Conservation (phyloP, 345 rosid genomes). For the Euclidium syriacum region DNA sequence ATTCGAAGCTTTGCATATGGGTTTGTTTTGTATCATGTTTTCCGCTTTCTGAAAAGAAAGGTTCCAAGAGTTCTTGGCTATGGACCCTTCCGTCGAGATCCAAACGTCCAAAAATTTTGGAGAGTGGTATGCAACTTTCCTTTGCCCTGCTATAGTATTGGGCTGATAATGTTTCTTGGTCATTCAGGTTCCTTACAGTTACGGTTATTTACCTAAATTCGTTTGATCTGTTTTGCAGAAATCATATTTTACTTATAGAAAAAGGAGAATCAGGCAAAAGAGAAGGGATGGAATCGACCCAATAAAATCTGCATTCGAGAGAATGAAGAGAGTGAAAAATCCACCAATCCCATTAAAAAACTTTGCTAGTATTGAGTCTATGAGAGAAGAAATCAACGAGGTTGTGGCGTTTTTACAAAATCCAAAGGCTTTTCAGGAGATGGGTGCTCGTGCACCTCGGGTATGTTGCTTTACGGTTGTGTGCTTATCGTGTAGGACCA, state of each 20-base stretch:
- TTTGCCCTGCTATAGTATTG: constrained; percentile 6
- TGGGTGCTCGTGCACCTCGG: constrained; percentile 95
- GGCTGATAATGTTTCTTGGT: constrained; percentile 9
- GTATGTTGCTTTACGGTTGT: constrained; percentile 40
- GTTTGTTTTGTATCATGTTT: constrained; percentile 52
- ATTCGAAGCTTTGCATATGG: constrained; percentile 56
- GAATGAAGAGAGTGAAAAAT: constrained; percentile 97
- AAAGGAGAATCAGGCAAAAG: constrained; percentile 50
- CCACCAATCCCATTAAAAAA: constrained; percentile 84
- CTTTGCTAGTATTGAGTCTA: constrained; percentile 91
- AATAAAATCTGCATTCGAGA: constrained; percentile 75
- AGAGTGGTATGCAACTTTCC: constrained; percentile 62
- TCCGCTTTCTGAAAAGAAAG: constrained; percentile 66
- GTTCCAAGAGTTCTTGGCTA: constrained; percentile 67
- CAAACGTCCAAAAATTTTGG: constrained; percentile 60
- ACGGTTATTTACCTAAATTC: background rate
- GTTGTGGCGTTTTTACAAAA: constrained; percentile 92
- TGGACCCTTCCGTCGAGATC: constrained; percentile 74
- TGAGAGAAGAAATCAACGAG: constrained; percentile 96
- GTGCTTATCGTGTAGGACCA: constrained; percentile 4
- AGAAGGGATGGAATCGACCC: constrained; percentile 89
- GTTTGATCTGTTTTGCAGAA: constrained; percentile 46
- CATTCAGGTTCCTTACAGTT: constrained; percentile 8
- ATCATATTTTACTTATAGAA: constrained; percentile 52
- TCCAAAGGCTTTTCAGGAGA: constrained; percentile 87